These are phyloP conservation scores for Trametes cubensis DNA, from an alignment of 768 basidiomycete genomes.

Conservation along the genomic window DNA sequence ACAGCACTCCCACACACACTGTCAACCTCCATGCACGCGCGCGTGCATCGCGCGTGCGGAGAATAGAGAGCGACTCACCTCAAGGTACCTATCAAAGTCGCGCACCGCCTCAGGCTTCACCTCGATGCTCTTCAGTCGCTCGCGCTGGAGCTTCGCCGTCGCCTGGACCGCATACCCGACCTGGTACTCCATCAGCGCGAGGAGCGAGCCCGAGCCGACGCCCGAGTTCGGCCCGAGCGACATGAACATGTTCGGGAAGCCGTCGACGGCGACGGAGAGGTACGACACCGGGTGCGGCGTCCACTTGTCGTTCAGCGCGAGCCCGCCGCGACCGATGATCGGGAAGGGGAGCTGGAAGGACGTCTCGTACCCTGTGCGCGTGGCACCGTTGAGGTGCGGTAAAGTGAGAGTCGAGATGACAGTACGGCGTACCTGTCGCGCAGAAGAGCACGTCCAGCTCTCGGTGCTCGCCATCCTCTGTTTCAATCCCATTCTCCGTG, in stretches of 20 bases:
- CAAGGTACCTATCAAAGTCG: slow-evolving; percentile 63
- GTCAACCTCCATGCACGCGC: no score
- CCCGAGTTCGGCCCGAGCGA: slow-evolving; percentile 58
- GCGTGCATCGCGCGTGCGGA: background rate
- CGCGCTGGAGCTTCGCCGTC: slow-evolving; percentile 61
- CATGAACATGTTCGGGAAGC: slow-evolving; percentile 73
- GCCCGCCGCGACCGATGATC: slow-evolving; percentile 56
- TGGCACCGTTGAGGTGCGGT: no score
- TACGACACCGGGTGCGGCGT: slow-evolving; percentile 60
- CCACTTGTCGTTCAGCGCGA: slow-evolving; percentile 56
- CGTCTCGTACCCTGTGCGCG: slow-evolving; percentile 52
- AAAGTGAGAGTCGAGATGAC: background rate
- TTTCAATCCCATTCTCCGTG: slow-evolving; percentile 58
- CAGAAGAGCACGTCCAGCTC: slow-evolving; percentile 64
- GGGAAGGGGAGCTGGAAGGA: slow-evolving; percentile 51
- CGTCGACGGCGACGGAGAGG: slow-evolving; percentile 58
- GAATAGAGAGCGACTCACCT: slow-evolving; percentile 38
- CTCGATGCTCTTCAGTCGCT: slow-evolving; percentile 63
- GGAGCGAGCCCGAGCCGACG: slow-evolving; percentile 57
- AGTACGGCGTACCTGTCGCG: slow-evolving; percentile 51
- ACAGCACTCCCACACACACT: no score
- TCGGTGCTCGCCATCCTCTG: slow-evolving; percentile 53
- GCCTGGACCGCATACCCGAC: slow-evolving; percentile 59
- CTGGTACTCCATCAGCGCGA: slow-evolving; percentile 57
- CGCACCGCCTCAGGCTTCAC: slow-evolving; percentile 59